A percentile compares a stretch with the other conserved stretches of the same genome.
phyloP scores from a whole-genome alignment of 2,329 filamentous ascomycete genomes.

The Scolecobasidium constrictum region DNA sequence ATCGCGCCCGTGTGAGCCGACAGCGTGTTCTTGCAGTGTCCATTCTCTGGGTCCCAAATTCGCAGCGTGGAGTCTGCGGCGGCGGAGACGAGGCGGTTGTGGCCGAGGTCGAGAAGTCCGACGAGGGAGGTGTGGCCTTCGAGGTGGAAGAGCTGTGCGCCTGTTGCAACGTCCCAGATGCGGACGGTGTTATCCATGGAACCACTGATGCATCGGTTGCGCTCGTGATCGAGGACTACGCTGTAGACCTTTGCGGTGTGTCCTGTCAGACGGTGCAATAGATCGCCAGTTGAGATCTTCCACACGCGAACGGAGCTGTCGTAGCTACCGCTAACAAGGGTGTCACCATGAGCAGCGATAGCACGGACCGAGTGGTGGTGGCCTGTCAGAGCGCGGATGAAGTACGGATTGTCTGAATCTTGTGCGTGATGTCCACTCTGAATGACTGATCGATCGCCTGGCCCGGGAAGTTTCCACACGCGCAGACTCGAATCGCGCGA shows the following conservation, averaged over 20 bases:
- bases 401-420: slow-evolving; percentile 79
- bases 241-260: slow-evolving; percentile 94
- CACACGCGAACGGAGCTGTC: slow-evolving; percentile 92
- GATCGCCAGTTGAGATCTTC: slow-evolving; percentile 92
- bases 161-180: slow-evolving; percentile 89
- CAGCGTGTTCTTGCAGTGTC: slow-evolving; percentile 79
- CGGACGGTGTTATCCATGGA: slow-evolving; percentile 98
- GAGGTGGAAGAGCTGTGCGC: slow-evolving; percentile 73
- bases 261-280: slow-evolving; percentile 70
- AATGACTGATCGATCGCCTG: slow-evolving; percentile 65
- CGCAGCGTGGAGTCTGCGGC: slow-evolving; percentile 90
- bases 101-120: slow-evolving; percentile 77
- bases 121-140: slow-evolving; percentile 91
- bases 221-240: slow-evolving; percentile 82
- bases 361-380: slow-evolving; percentile 91
- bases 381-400: slow-evolving; percentile 74
- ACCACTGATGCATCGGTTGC: slow-evolving; percentile 92
- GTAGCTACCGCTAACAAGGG: slow-evolving; percentile 93
- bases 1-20: slow-evolving; percentile 95
- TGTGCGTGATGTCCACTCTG: slow-evolving; percentile 64
- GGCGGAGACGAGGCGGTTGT: slow-evolving; percentile 84
- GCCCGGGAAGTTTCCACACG: slow-evolving; percentile 85
- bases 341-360: slow-evolving; percentile 90
- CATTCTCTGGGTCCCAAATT: slow-evolving; percentile 93
- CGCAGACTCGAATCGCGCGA: slow-evolving; percentile 89